Conservation (phyloP, 805 yeast species). For the Kluyveromyces siamensis region DNA sequence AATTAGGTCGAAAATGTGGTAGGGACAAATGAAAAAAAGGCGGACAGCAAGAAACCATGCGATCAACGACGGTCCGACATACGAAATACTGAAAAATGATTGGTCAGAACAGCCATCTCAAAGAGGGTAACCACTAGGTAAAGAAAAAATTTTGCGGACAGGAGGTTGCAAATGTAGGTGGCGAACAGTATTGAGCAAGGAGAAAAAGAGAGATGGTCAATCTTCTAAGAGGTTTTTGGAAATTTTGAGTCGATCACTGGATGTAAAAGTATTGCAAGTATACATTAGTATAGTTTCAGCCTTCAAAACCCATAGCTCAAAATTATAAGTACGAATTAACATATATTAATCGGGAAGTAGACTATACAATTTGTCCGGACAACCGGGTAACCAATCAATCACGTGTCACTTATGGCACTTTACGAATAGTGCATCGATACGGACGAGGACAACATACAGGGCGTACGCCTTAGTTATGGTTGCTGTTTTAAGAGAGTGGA, state of each 20-base stretch:
- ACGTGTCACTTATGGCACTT: too few species aligned
- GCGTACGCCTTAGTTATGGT: too few species aligned
- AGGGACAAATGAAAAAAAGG: slow-evolving; percentile 13
- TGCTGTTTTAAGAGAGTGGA: too few species aligned
- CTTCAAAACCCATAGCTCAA: neutral
- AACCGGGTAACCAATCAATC: too few species aligned
- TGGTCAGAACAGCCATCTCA: slow-evolving; percentile 11
- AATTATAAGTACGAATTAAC: neutral
- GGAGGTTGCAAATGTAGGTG: neutral
- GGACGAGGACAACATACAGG: too few species aligned
- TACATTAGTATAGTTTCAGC: too few species aligned
- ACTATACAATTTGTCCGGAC: too few species aligned
- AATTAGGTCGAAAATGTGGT: slow-evolving; percentile 14
- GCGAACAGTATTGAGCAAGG: neutral
- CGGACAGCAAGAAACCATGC: slow-evolving; percentile 12
- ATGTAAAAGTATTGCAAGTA: too few species aligned
- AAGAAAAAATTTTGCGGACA: slow-evolving; percentile 1
- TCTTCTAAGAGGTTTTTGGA: neutral
- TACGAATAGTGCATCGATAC: too few species aligned
- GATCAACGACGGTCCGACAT: slow-evolving; percentile 4
- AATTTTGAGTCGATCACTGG: neutral
- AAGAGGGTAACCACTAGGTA: slow-evolving; percentile 10
- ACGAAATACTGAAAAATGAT: slow-evolving; percentile 10
- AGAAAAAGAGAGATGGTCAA: neutral
- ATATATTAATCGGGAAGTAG: neutral